Evolutionary conservation across 345 rosid species (phyloP), one percentile per base, ranked within the genome.

Genomic region (Bretschneidera sinensis): DNA sequence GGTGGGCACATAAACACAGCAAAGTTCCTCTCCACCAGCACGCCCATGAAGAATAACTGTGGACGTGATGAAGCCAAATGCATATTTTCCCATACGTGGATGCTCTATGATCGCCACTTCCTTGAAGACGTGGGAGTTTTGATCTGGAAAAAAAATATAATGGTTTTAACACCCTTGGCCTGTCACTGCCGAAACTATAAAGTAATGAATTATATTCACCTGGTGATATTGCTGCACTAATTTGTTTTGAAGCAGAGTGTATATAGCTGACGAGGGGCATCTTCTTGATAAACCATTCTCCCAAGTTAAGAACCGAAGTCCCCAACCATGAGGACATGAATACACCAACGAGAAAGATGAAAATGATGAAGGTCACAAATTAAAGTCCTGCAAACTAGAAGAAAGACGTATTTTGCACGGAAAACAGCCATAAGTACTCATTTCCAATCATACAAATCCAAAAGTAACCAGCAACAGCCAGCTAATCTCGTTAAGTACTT

Each of bases 271-370:
- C 59, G 0, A 85, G 72, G 4, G 92, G 90, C 92, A 88, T 88
- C 69, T 82, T 83, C 83, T 80, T 88, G 45, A 88, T 85, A 61
- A 85, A 78, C 90, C 86, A 83, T 72, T 88, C 92, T 17, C 92
- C 92, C 24, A 83, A 71, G 23, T 64, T 79, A 22, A 88, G 89
- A 61, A 88, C 77, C 66, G 89, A 88, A 65, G 89, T 83, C 63
- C 89, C 87, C 65, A 87, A 72, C 91, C 89, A 83, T 16, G 91
- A 85, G 21, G 91, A 85, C 87, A 81, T 85, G 70, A 83, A 85
- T 39, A 85, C 72, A 34, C 96, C 92, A 59, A 77, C 85, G 50
- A 84, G 45, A 66, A 88, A 82, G 63, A 85, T 85, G 67, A 85
- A 88, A 59, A 85, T 70, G 67, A 88, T 82, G 7, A 86, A 88